Evolutionary conservation across 1,284 basidiomycete genomes (phyloP).

Genomic region (Apiotrichum sp.): DNA sequence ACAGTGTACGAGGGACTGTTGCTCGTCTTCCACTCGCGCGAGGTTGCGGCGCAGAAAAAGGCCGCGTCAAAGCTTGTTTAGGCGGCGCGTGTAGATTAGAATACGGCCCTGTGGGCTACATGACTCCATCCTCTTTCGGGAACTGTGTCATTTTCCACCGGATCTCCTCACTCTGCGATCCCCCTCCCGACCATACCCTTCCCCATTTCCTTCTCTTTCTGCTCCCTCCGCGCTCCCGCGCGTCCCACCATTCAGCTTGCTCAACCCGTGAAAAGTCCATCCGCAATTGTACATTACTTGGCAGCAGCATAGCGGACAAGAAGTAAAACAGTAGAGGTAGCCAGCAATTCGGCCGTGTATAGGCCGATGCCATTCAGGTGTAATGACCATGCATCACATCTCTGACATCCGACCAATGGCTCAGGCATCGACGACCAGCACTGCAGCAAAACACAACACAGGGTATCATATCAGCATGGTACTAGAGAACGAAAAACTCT

Average conservation of each 20-base stretch:
- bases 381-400: too few species aligned
- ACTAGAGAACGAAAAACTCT: too few species aligned
- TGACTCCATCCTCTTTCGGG: too few species aligned
- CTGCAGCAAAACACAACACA: too few species aligned
- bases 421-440: too few species aligned
- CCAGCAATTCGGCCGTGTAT: too few species aligned
- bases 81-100: background rate
- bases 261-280: background rate
- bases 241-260: too few species aligned
- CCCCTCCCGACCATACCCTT: background rate
- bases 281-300: background rate
- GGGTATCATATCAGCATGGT: too few species aligned
- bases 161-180: background rate
- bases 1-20: conserved; percentile 80
- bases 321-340: too few species aligned
- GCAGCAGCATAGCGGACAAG: background rate
- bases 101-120: too few species aligned
- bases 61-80: background rate
- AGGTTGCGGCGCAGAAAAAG: background rate
- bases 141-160: background rate
- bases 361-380: too few species aligned
- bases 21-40: conserved; percentile 51
- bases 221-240: background rate
- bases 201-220: background rate
- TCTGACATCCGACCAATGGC: too few species aligned